These are phyloP conservation scores for Pichia sp. DNA, from an alignment of 1,139 yeast species.

Conservation along the genomic window DNA sequence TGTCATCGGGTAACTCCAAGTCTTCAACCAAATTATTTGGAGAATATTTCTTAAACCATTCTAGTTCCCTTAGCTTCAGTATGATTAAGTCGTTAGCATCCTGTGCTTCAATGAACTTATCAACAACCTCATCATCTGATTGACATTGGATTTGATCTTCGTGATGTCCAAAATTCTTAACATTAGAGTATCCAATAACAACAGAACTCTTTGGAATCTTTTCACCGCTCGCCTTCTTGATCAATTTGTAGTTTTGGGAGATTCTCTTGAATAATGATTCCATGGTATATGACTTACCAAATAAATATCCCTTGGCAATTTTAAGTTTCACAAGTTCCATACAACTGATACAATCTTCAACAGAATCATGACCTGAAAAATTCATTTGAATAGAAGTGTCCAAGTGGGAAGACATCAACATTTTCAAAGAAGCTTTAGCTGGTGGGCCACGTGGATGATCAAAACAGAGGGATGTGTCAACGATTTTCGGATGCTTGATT, in stretches of 20 bases:
- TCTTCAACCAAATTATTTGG: constrained; percentile 18
- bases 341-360: constrained; percentile 84
- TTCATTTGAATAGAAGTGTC: constrained; percentile 55
- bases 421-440: constrained; percentile 70
- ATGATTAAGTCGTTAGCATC: constrained; percentile 48
- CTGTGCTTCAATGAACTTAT: constrained; percentile 37
- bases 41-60: constrained; percentile 35
- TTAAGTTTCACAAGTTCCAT: constrained; percentile 73
- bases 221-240: constrained; percentile 22
- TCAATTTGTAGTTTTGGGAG: constrained; percentile 23
- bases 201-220: constrained; percentile 39
- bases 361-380: constrained; percentile 62
- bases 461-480: constrained; percentile 65
- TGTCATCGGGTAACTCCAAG: constrained; percentile 20
- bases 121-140: constrained; percentile 60
- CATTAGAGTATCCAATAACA: constrained; percentile 38
- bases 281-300: constrained; percentile 57
- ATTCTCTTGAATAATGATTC: constrained; percentile 30
- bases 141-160: constrained; percentile 41
- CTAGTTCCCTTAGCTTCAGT: constrained; percentile 59
- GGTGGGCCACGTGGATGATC: constrained; percentile 83
- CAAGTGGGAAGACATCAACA: constrained; percentile 58
- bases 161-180: constrained; percentile 21
- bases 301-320: constrained; percentile 59
- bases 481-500: constrained; percentile 59